These are phyloP conservation scores for Dactylellina drechsleri DNA, from an alignment of 2,329 filamentous ascomycete species.

Conservation along the genomic window DNA sequence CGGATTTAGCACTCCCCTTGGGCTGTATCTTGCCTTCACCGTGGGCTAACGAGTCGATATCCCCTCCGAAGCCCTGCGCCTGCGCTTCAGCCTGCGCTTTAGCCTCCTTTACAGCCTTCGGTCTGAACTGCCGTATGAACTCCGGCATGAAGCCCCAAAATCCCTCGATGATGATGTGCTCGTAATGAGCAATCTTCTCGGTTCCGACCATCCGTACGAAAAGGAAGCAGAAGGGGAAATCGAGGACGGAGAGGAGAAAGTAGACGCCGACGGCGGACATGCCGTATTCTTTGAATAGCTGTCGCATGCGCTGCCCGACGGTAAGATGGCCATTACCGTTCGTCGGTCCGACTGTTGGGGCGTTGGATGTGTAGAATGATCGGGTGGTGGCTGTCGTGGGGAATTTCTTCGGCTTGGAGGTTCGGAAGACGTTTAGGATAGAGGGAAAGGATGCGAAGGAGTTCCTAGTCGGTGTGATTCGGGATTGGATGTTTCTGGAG, in stretches of 20 bases:
- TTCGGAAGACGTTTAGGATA: constrained; percentile 39
- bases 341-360: constrained; percentile 15
- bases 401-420: constrained; percentile 2
- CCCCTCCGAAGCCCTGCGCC: constrained; percentile 66
- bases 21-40: constrained; percentile 63
- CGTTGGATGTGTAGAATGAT: constrained; percentile 19
- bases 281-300: constrained; percentile 89
- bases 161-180: constrained; percentile 73
- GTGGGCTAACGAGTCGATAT: constrained; percentile 71
- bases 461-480: constrained; percentile 3
- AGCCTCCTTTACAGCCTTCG: constrained; percentile 55
- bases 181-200: constrained; percentile 80
- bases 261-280: constrained; percentile 96
- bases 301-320: constrained; percentile 78
- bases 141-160: constrained; percentile 71
- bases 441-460: constrained; percentile 28
- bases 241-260: constrained; percentile 79
- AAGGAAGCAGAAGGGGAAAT: constrained; percentile 95
- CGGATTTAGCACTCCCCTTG: constrained; percentile 62
- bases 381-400: constrained; percentile 13
- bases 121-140: constrained; percentile 61
- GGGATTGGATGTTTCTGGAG: constrained; percentile 23
- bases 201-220: constrained; percentile 84
- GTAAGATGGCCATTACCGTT: constrained; percentile 58
- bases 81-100: constrained; percentile 58